Conservation (phyloP, 2,329 filamentous ascomycete genomes). For the Cladobotryum protrusum region DNA sequence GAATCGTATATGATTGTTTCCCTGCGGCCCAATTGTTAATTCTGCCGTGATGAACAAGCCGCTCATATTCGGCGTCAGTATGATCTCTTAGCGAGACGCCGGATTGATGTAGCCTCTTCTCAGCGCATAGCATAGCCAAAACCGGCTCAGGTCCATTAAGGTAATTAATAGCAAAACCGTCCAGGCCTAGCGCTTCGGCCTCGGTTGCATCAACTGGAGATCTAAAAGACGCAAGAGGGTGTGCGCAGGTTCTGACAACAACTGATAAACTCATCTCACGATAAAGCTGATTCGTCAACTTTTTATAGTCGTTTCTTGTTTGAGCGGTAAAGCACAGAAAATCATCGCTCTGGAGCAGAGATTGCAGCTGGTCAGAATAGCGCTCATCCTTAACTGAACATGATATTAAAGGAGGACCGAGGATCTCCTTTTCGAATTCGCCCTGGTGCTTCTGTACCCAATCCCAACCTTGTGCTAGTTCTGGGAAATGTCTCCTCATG, state of each 20-base stretch:
- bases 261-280: conserved; percentile 61
- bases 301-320: conserved; percentile 65
- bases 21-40: conserved; percentile 68
- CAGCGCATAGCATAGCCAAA: conserved; percentile 79
- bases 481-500: conserved; percentile 53
- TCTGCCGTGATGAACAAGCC: conserved; percentile 49
- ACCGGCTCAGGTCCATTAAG: conserved; percentile 77
- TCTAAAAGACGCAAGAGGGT: conserved; percentile 48
- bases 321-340: conserved; percentile 71
- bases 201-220: conserved; percentile 50
- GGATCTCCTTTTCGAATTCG: conserved; percentile 68
- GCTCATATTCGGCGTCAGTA: conserved; percentile 59
- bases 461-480: conserved; percentile 66
- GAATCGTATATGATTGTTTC: conserved; percentile 56
- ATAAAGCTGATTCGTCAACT: conserved; percentile 61
- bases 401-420: conserved; percentile 72
- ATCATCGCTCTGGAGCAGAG: conserved; percentile 44
- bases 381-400: conserved; percentile 71
- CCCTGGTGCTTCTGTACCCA: conserved; percentile 72
- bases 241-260: conserved; percentile 58
- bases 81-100: conserved; percentile 61
- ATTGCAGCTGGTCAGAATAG: conserved; percentile 53
- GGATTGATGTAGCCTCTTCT: conserved; percentile 60
- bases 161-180: conserved; percentile 74
- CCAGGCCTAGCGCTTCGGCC: conserved; percentile 57